Evolutionary conservation across 306 rosid genomes (phyloP).

Genomic region (Cicer yamashitae): DNA sequence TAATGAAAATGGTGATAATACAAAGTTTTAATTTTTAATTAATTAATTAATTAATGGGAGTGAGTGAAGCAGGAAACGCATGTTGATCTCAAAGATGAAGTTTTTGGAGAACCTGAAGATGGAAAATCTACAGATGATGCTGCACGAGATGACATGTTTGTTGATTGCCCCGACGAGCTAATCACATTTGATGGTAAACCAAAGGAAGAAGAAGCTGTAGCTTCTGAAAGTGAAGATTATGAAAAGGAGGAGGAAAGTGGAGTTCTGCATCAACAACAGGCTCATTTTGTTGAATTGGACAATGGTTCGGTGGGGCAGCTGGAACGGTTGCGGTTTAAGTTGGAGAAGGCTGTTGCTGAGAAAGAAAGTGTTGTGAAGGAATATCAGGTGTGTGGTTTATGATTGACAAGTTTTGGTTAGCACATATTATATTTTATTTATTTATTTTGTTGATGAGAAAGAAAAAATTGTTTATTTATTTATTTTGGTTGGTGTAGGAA

Average conservation of each 20-base stretch:
- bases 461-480: constrained; percentile 39
- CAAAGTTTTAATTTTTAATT: constrained; percentile 25
- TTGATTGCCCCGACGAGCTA: constrained; percentile 88
- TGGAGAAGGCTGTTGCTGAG: constrained; percentile 50
- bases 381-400: constrained; percentile 55
- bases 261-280: constrained; percentile 18
- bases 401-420: constrained; percentile 4
- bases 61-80: constrained; percentile 40
- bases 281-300: constrained; percentile 42
- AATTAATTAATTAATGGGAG: constrained; percentile 16
- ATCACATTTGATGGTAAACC: constrained; percentile 46
- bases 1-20: constrained; percentile 25
- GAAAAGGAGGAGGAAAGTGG: constrained; percentile 50
- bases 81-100: constrained; percentile 45
- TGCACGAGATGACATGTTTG: constrained; percentile 83
- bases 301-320: constrained; percentile 48
- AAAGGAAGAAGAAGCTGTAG: constrained; percentile 58
- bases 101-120: constrained; percentile 49
- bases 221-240: constrained; percentile 40
- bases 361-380: constrained; percentile 52
- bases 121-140: constrained; percentile 60
- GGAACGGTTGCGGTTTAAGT: constrained; percentile 49
- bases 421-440: background rate
- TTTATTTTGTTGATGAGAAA: constrained; percentile 49
- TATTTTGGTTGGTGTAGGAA: constrained; percentile 54